Base-by-base conservation (phyloP, 371 early-diverging fungal genomes). In the Saksenaea vasiformis region DNA sequence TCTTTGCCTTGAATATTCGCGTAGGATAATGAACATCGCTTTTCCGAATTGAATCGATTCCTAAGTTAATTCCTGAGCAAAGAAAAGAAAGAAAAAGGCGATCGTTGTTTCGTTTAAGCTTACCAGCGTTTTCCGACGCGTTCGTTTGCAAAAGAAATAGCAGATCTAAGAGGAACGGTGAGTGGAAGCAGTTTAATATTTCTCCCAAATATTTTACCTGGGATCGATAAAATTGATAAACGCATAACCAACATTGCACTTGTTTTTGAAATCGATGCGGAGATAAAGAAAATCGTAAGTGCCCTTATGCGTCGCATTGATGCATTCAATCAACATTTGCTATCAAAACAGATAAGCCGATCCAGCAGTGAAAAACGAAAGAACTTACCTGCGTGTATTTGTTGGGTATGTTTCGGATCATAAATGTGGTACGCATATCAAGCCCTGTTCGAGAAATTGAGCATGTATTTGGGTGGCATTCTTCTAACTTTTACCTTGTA, bases 331-430 rank as follows among this genome's bases (percentile, higher is more conserved):
- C 19, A 97, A 73, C 94, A 94, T 93, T 68, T 82, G 76, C 85
- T 87, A 78, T 7, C 15, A 24, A 17, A 39, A 7, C 14, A 11
- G 37, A 56, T 54, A 8, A 56, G 14, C 10, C 14, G 5, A 15
- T 9, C 24, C 9, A n/a, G 3, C 37, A 10, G 14, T 19, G 8
- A 31, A 27, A 7, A 24, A 56, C 1, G 35, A 43, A 5, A 39
- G n/a, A 1, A 22, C 54, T 57, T 71, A 78, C 82, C 71, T 89
- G 88, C 11, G 91, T 90, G 67, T 91, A 92, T 73, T 93, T 93
- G 82, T 95, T 95, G 19, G 97, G 97, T 58, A 96, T 93, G 65
- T 95, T 94, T 62, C 91, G 87, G 41, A 96, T 90, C 97, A 96
- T 96, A 68, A 91, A 91, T 0, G 97, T 93, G 0, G 93, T 94